Conservation (phyloP, 2,329 filamentous ascomycete genomes). For the Ceratocystis cubensis region DNA sequence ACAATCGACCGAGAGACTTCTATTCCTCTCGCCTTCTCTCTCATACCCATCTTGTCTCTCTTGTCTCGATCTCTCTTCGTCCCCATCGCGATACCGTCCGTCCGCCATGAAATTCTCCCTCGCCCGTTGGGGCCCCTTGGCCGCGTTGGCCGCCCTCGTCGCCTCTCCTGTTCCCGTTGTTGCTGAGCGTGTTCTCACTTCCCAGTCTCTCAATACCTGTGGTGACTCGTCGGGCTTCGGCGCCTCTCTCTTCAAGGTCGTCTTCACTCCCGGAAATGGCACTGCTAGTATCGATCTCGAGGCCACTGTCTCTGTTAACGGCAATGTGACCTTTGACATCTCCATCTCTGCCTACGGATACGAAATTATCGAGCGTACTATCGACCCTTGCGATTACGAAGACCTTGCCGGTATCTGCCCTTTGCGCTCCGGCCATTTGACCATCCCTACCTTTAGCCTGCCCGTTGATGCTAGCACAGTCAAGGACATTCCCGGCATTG, state of each 20-base stretch:
- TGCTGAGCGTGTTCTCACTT: constrained; percentile 57
- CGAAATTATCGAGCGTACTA: constrained; percentile 48
- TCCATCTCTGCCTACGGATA: constrained; percentile 74
- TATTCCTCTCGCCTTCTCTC: not conserved
- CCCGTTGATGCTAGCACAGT: constrained; percentile 45
- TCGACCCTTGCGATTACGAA: constrained; percentile 60
- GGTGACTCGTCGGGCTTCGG: constrained; percentile 75
- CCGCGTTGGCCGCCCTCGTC: constrained; percentile 17
- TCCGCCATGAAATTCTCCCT: constrained; percentile 35
- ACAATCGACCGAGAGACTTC: not conserved
- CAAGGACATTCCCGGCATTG: constrained; percentile 61
- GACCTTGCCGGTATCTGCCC: constrained; percentile 69
- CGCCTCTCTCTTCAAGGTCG: constrained; percentile 77
- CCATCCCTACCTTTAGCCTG: constrained; percentile 56
- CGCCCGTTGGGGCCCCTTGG: constrained; percentile 31
- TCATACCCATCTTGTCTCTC: not conserved
- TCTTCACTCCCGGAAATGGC: constrained; percentile 63
- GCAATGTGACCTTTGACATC: constrained; percentile 67
- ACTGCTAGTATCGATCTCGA: constrained; percentile 62
- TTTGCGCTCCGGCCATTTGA: constrained; percentile 65
- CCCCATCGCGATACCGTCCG: not conserved
- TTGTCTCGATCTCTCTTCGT: not conserved
- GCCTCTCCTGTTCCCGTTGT: constrained; percentile 32
- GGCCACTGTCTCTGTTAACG: constrained; percentile 69
- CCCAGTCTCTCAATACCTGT: constrained; percentile 74